Conservation (phyloP, 1,284 basidiomycete genomes). For the Ganoderma lingzhi region DNA sequence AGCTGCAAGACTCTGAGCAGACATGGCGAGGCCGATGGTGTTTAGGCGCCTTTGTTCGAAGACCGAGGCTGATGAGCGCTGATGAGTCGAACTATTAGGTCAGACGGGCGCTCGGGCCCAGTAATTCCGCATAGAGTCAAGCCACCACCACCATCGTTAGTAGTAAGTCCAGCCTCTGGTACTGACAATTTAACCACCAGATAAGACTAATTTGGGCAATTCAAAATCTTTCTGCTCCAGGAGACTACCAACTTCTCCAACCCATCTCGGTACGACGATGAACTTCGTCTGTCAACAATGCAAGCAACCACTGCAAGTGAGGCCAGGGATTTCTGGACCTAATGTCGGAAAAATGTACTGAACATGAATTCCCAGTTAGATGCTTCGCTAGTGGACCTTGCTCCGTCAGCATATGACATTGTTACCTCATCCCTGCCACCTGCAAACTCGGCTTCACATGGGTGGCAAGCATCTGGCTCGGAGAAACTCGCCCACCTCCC, state of each 20-base stretch:
- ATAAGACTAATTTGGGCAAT: too few relatives aligned
- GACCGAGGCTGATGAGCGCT: background rate
- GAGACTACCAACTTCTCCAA: background rate
- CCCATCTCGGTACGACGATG: constrained; percentile 47
- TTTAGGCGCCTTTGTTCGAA: too few relatives aligned
- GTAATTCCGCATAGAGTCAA: background rate
- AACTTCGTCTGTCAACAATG: constrained; percentile 84
- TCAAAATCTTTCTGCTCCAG: background rate
- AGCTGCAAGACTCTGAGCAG: background rate
- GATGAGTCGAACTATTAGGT: background rate
- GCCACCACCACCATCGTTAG: background rate
- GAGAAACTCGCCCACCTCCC: constrained; percentile 66
- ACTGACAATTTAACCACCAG: too few relatives aligned
- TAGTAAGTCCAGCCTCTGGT: too few relatives aligned
- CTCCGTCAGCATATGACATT: constrained; percentile 87
- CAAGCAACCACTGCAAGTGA: constrained; percentile 85
- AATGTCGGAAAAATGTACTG: constrained; percentile 1
- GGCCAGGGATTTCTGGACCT: constrained; percentile 11
- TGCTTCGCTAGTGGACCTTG: constrained; percentile 82
- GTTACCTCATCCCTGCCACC: constrained; percentile 78
- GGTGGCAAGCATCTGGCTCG: constrained; percentile 52
- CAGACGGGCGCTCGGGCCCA: background rate
- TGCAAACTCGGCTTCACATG: constrained; percentile 49
- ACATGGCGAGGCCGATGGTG: too few relatives aligned
- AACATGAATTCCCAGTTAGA: constrained; percentile 65